phyloP scores from a whole-genome alignment of 306 rosid species.

The Vicia villosa region DNA sequence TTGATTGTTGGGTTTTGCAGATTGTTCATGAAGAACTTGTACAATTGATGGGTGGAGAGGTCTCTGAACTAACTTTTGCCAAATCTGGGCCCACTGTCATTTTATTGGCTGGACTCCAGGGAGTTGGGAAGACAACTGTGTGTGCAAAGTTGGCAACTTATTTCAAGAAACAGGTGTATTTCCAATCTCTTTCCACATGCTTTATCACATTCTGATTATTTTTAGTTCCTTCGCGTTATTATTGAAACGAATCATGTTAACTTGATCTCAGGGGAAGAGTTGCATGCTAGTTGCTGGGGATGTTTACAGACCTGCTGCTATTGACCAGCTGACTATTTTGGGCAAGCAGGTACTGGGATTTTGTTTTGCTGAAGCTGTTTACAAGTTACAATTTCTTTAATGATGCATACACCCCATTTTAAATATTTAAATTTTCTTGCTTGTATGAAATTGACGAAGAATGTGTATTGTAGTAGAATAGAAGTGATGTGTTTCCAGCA shows the following conservation, averaged over 20 bases:
- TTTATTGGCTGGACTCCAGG: constrained; percentile 95
- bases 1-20: constrained; percentile 52
- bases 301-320: constrained; percentile 99
- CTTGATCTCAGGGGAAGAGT: constrained; percentile 77
- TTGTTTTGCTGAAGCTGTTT: constrained; percentile 32
- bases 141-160: constrained; percentile 91
- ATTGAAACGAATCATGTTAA: constrained; percentile 32
- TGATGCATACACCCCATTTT: neutral
- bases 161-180: constrained; percentile 83
- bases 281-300: constrained; percentile 97
- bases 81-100: constrained; percentile 85
- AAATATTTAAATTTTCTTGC: constrained; percentile 8
- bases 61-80: constrained; percentile 77
- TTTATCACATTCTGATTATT: constrained; percentile 9
- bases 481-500: neutral
- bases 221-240: constrained; percentile 27
- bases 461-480: constrained; percentile 12
- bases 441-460: constrained; percentile 29
- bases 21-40: constrained; percentile 92
- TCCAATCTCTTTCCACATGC: constrained; percentile 26
- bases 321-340: constrained; percentile 90
- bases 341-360: constrained; percentile 77
- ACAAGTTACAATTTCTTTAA: constrained; percentile 17
- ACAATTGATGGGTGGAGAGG: constrained; percentile 97
- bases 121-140: constrained; percentile 98